A percentile compares a stretch with the other conserved stretches of the same genome.
Evolutionary conservation across 2,329 filamentous ascomycete genomes (phyloP).

Genomic region (Hawksworthiomyces lignivorus): DNA sequence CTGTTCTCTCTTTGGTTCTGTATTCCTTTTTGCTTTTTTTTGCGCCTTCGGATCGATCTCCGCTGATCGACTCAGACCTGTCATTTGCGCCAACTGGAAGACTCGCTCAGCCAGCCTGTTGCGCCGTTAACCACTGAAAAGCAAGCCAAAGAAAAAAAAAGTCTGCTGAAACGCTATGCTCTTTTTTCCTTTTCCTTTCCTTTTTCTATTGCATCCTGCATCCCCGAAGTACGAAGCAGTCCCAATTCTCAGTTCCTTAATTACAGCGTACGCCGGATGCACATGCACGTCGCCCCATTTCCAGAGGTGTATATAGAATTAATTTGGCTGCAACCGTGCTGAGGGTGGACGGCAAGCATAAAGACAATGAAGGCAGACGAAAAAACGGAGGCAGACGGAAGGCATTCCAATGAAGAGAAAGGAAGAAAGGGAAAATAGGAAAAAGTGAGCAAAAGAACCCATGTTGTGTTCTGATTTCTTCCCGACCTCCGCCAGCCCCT

Average conservation of each 20-base stretch:
- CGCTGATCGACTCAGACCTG: slow-evolving; percentile 22
- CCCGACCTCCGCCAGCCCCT: neutral
- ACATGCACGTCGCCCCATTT: slow-evolving; percentile 5
- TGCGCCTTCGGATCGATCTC: slow-evolving; percentile 17
- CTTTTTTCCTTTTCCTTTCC: neutral
- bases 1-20: too few relatives aligned
- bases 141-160: too few relatives aligned
- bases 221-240: too few relatives aligned
- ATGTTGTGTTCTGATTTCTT: too few relatives aligned
- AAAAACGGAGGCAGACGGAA: slow-evolving; percentile 1
- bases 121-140: too few relatives aligned
- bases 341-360: too few relatives aligned
- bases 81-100: slow-evolving; percentile 11
- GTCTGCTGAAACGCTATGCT: too few relatives aligned
- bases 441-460: neutral
- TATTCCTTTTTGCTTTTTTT: neutral
- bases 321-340: too few relatives aligned
- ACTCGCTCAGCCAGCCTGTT: too few relatives aligned
- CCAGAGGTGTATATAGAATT: too few relatives aligned
- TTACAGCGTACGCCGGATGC: too few relatives aligned
- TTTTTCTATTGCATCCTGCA: slow-evolving; percentile 3
- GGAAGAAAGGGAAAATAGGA: neutral
- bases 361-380: too few relatives aligned
- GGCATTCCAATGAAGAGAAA: neutral
- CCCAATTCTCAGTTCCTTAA: neutral